phyloP scores from a whole-genome alignment of 108 stramenopile genomes.

The Conticribra weissflogii region DNA sequence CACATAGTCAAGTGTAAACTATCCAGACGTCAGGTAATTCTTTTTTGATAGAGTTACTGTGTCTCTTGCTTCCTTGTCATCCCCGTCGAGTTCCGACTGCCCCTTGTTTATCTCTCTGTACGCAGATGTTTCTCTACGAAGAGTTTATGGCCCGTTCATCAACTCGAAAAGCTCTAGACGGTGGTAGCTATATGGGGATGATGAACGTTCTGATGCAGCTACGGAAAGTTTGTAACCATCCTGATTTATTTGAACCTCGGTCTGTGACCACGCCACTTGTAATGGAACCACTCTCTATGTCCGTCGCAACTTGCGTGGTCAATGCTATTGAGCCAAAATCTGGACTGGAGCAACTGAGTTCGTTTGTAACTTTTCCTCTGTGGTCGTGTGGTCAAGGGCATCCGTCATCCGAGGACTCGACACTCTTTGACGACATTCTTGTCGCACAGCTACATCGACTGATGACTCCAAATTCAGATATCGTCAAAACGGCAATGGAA shows the following conservation, averaged over 20 bases:
- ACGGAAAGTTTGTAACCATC: constrained; percentile 99
- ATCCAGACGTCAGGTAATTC: constrained; percentile 82
- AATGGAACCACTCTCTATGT: constrained; percentile 62
- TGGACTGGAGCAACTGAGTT: constrained; percentile 51
- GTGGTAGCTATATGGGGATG: constrained; percentile 98
- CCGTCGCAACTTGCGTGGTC: constrained; percentile 50
- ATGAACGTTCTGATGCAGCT: constrained; percentile 99
- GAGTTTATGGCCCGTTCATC: constrained; percentile 97
- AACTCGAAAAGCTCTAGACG: constrained; percentile 84
- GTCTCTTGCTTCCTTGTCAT: background rate
- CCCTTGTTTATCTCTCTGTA: background rate
- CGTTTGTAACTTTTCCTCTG: constrained; percentile 46
- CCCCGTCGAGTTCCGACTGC: background rate
- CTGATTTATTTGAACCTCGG: constrained; percentile 97
- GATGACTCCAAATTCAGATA: constrained; percentile 27
- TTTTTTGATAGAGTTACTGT: background rate
- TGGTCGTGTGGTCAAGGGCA: constrained; percentile 65
- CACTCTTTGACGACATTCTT: constrained; percentile 51
- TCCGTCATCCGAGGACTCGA: constrained; percentile 50
- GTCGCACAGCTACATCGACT: constrained; percentile 40
- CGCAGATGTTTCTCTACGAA: constrained; percentile 92
- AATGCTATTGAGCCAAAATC: constrained; percentile 41
- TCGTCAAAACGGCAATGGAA: constrained; percentile 22
- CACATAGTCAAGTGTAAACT: constrained; percentile 94
- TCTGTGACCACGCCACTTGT: constrained; percentile 92